These are phyloP conservation scores for Taiozyma sp. DNA, from an alignment of 1,139 yeast genomes.

Conservation along the genomic window DNA sequence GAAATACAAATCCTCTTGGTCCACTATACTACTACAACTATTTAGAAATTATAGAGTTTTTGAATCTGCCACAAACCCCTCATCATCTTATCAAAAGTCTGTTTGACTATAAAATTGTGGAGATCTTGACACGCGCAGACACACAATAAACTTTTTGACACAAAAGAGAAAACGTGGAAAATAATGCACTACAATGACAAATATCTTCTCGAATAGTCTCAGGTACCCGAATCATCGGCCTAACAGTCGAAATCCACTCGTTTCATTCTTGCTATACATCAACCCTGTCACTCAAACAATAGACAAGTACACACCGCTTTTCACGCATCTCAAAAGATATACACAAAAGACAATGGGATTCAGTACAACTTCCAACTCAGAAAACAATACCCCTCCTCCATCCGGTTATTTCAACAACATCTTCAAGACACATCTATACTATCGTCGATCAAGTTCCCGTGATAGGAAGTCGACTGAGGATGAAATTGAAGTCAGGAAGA, in stretches of 20 bases:
- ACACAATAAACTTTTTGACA: background rate
- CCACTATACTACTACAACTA: no score
- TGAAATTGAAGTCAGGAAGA: background rate
- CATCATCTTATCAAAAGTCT: background rate
- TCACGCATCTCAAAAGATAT: background rate
- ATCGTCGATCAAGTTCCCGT: background rate
- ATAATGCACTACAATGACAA: no score
- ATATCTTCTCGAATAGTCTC: background rate
- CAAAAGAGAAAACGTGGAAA: background rate
- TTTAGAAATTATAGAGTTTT: background rate
- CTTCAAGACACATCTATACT: slow-evolving; percentile 7
- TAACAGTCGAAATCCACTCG: background rate
- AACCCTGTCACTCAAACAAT: background rate
- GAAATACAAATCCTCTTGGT: background rate
- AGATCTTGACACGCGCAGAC: background rate
- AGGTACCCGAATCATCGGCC: background rate
- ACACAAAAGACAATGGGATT: background rate
- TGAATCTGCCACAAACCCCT: background rate
- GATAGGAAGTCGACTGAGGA: background rate
- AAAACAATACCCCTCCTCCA: background rate
- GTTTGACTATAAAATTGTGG: background rate
- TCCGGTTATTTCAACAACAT: slow-evolving; percentile 7
- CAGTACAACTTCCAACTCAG: background rate
- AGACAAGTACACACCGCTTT: background rate
- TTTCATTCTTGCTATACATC: slow-evolving; percentile 3